Conservation (phyloP, 75 land plant genomes). For the Cupressus sempervirens region DNA sequence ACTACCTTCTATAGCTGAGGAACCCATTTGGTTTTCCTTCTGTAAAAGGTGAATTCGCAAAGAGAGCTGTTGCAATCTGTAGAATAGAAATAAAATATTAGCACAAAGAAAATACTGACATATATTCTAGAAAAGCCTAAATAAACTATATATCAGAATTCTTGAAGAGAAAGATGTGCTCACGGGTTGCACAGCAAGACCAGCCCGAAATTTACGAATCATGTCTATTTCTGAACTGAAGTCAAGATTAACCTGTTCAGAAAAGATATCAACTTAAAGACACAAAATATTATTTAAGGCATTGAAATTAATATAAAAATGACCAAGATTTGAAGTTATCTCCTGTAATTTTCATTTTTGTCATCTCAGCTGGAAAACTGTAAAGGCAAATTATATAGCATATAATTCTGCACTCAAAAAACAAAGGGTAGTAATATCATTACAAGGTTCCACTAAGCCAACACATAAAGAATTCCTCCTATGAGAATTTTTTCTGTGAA, state of each 20-base stretch:
- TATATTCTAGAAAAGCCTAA: not conserved
- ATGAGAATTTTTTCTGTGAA: no score
- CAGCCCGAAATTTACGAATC: conserved; percentile 91
- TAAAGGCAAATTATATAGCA: not conserved
- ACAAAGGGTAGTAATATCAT: not conserved
- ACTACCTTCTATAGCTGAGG: conserved; percentile 92
- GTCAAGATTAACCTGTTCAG: conserved; percentile 86
- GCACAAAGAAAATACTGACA: conserved; percentile 2
- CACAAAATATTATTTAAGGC: not conserved
- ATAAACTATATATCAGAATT: not conserved
- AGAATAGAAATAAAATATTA: conserved; percentile 11
- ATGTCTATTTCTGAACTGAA: conserved; percentile 91
- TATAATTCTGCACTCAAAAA: not conserved
- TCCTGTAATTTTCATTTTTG: not conserved
- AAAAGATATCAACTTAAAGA: not conserved
- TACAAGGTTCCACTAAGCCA: not conserved
- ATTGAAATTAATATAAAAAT: not conserved
- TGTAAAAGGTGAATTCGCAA: conserved; percentile 97
- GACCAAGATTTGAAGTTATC: not conserved
- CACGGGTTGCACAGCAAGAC: conserved; percentile 97
- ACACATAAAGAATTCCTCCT: no score
- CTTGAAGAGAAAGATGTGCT: conserved; percentile 17
- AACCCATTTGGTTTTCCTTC: conserved; percentile 97
- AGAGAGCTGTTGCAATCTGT: conserved; percentile 98
- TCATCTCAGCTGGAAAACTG: not conserved